Conservation (phyloP, 305 asterid genomes). For the Fraxinus latifolia region DNA sequence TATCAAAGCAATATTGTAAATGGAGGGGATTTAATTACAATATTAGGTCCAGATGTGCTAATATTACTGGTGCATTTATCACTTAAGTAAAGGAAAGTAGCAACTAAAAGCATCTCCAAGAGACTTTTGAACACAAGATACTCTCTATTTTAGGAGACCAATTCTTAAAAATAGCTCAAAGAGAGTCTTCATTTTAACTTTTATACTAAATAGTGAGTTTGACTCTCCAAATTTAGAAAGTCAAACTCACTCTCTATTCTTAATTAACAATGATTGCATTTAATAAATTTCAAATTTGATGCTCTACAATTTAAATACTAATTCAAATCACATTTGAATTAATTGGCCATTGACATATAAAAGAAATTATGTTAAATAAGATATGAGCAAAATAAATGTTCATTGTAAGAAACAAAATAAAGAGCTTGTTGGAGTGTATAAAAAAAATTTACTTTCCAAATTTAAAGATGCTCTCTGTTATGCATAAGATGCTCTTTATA, state of each 20-base stretch:
- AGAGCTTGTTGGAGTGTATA: not conserved
- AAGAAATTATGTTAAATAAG: not conserved
- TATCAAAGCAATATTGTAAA: not conserved
- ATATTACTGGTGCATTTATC: not conserved
- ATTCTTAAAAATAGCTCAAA: not conserved
- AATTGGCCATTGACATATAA: not conserved
- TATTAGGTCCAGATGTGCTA: not conserved
- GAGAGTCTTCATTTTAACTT: not conserved
- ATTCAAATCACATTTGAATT: too few species aligned
- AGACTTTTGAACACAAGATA: not conserved
- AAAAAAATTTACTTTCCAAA: not conserved
- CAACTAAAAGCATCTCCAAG: not conserved
- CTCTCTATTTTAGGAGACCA: too few species aligned
- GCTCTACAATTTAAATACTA: not conserved
- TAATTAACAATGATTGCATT: not conserved
- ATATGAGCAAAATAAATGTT: not conserved
- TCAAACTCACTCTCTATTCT: too few species aligned
- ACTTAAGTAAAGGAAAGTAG: not conserved
- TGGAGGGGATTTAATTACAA: not conserved
- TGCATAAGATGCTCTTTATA: not conserved
- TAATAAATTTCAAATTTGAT: not conserved
- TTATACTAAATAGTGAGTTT: too few species aligned
- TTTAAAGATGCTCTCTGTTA: too few species aligned
- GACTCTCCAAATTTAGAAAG: too few species aligned
- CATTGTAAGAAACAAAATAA: not conserved